Conservation (phyloP, 345 rosid genomes). For the Salix udensis region DNA sequence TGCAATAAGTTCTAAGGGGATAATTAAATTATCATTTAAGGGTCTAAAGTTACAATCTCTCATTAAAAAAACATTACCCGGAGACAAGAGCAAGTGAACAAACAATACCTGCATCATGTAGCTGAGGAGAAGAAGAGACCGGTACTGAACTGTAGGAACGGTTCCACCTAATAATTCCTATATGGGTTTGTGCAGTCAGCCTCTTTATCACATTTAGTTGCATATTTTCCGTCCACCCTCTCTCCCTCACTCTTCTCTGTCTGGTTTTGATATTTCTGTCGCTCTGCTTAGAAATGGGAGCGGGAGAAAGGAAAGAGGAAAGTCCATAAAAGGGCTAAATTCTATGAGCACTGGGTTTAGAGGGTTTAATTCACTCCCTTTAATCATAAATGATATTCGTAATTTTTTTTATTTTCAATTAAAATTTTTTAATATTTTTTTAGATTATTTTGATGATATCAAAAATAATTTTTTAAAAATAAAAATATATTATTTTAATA, state of each 20-base stretch:
- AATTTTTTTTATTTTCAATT: too few relatives aligned
- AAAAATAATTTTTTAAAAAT: too few relatives aligned
- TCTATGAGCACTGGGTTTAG: not conserved
- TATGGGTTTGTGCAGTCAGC: not conserved
- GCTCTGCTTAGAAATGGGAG: not conserved
- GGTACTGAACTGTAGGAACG: not conserved
- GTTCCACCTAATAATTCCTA: not conserved
- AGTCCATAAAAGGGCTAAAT: not conserved
- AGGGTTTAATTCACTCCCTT: too few relatives aligned
- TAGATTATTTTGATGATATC: too few relatives aligned
- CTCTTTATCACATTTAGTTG: conserved; percentile 11
- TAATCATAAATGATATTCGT: too few relatives aligned
- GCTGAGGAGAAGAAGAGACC: not conserved
- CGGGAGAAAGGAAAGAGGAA: not conserved
- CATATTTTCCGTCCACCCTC: not conserved
- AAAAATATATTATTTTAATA: too few relatives aligned
- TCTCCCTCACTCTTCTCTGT: not conserved
- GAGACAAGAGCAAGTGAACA: not conserved
- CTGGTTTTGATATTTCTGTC: too few relatives aligned
- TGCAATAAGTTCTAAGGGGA: conserved; percentile 2
- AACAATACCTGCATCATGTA: not conserved
- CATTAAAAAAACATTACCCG: not conserved
- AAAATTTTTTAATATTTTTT: too few relatives aligned
- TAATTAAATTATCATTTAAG: not conserved
- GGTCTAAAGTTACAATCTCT: not conserved